Evolutionary conservation across 148 eudicot species (phyloP).

Genomic region (Vaccinium myrtillus): DNA sequence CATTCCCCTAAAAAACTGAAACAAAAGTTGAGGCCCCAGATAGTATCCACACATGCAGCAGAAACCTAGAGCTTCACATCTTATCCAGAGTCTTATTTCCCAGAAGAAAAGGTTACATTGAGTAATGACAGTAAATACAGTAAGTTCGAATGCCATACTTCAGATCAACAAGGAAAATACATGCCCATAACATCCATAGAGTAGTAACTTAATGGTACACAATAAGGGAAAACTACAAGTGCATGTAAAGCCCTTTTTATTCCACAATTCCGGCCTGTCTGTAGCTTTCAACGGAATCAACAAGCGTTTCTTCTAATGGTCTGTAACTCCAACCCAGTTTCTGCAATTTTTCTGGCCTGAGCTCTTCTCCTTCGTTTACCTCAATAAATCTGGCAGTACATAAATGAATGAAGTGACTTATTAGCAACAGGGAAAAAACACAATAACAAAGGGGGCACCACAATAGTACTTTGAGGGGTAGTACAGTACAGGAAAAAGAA

Average conservation of each 20-base stretch:
- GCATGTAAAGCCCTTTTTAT: not conserved
- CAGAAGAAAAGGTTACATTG: not conserved
- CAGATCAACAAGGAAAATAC: not conserved
- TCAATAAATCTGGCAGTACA: conserved; percentile 31
- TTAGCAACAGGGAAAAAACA: not conserved
- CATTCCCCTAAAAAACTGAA: not conserved
- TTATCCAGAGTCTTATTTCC: not conserved
- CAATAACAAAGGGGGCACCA: not conserved
- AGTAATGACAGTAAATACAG: not conserved
- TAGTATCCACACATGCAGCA: not conserved
- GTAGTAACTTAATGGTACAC: not conserved
- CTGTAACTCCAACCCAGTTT: conserved; percentile 39
- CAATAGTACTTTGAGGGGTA: no score
- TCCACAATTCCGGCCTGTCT: conserved; percentile 22
- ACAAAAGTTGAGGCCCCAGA: not conserved
- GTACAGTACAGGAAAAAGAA: no score
- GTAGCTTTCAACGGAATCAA: conserved; percentile 31
- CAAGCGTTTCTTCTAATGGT: conserved; percentile 39
- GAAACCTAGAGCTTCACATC: not conserved
- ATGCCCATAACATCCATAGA: not conserved
- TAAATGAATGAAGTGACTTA: not conserved
- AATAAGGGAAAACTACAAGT: not conserved
- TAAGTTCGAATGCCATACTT: not conserved
- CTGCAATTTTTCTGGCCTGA: conserved; percentile 37
- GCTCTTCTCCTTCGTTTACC: conserved; percentile 10